Evolutionary conservation across 164 flowering plant species (phyloP).

Genomic region (Chimonanthus praecox): DNA sequence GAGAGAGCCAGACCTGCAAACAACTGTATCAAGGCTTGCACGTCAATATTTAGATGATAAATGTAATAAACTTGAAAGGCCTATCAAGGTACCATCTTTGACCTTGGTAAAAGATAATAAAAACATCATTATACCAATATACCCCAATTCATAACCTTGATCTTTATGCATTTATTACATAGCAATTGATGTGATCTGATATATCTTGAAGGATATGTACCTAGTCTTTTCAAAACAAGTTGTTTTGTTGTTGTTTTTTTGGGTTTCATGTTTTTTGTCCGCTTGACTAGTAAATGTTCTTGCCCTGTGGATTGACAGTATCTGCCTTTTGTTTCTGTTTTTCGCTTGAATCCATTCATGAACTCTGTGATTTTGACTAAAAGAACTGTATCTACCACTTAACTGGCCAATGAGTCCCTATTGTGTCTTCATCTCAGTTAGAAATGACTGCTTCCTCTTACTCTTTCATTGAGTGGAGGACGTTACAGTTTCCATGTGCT

Average conservation of each 20-base stretch:
- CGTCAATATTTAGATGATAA: slow-evolving; percentile 37
- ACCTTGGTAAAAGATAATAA: neutral
- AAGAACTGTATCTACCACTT: neutral
- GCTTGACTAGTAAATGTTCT: too few species aligned
- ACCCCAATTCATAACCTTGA: too few species aligned
- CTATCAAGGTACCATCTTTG: slow-evolving; percentile 42
- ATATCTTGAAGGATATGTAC: too few species aligned
- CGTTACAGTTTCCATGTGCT: too few species aligned
- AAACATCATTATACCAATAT: neutral
- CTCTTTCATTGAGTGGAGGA: too few species aligned
- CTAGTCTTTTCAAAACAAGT: too few species aligned
- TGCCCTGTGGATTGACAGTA: neutral
- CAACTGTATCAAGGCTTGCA: slow-evolving; percentile 56
- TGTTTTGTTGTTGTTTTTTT: too few species aligned
- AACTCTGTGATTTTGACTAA: neutral
- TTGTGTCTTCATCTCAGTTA: neutral
- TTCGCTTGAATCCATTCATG: neutral
- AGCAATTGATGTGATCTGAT: too few species aligned
- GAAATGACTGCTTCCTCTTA: neutral
- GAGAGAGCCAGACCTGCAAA: slow-evolving; percentile 48
- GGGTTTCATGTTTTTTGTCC: too few species aligned
- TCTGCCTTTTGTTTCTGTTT: neutral
- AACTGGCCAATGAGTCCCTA: neutral
- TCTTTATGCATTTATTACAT: too few species aligned
- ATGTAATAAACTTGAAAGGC: slow-evolving; percentile 26